Conservation (phyloP, 306 rosid genomes). For the Rosa chinensis region DNA sequence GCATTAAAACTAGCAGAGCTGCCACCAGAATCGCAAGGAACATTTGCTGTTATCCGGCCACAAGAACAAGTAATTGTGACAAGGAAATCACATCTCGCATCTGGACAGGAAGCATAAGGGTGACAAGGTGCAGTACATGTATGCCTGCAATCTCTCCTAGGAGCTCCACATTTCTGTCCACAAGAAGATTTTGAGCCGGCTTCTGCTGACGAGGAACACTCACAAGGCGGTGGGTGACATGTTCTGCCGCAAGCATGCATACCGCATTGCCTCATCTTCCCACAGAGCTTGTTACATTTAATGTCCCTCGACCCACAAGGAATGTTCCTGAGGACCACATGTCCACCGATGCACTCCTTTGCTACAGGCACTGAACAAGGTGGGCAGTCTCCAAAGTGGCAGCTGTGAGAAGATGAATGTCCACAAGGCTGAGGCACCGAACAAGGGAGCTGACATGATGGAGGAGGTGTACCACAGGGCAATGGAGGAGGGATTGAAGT, state of each 20-base stretch:
- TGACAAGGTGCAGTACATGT: slow-evolving; percentile 81
- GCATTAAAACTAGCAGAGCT: slow-evolving; percentile 47
- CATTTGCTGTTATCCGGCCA: slow-evolving; percentile 66
- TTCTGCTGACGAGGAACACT: slow-evolving; percentile 36
- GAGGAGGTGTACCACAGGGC: slow-evolving; percentile 85
- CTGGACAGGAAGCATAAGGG: slow-evolving; percentile 76
- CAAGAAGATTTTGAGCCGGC: slow-evolving; percentile 59
- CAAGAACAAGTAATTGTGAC: slow-evolving; percentile 81
- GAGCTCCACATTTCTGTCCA: slow-evolving; percentile 92
- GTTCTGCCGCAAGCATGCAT: slow-evolving; percentile 85
- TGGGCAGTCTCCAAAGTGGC: slow-evolving; percentile 96
- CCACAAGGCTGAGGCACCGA: slow-evolving; percentile 87
- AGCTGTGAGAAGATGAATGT: slow-evolving; percentile 81
- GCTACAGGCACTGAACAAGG: slow-evolving; percentile 92
- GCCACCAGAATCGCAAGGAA: slow-evolving; percentile 87
- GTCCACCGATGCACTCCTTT: slow-evolving; percentile 94
- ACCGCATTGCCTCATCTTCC: slow-evolving; percentile 89
- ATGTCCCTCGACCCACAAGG: slow-evolving; percentile 96
- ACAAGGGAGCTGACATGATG: slow-evolving; percentile 87
- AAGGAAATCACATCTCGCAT: slow-evolving; percentile 58
- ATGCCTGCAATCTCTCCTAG: slow-evolving; percentile 88
- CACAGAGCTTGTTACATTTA: slow-evolving; percentile 87
- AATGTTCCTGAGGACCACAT: slow-evolving; percentile 84
- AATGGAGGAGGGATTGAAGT: slow-evolving; percentile 87
- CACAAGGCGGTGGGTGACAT: slow-evolving; percentile 81